These are phyloP conservation scores for Firmiana major DNA, from an alignment of 345 rosid genomes.

Conservation along the genomic window DNA sequence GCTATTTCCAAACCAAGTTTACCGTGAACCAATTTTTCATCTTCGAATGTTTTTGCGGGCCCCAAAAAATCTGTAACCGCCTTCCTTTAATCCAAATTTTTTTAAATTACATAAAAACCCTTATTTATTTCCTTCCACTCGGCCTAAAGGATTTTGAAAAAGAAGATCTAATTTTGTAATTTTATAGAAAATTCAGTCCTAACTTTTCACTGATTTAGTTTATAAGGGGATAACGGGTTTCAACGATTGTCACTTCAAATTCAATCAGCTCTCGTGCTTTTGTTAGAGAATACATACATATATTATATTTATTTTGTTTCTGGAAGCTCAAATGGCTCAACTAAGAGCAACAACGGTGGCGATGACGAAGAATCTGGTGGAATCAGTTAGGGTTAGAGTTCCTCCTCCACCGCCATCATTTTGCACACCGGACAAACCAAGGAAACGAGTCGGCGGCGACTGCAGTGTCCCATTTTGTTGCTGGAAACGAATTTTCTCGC, in stretches of 20 bases:
- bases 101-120: not conserved
- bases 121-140: not conserved
- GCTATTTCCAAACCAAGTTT: not conserved
- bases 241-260: not conserved
- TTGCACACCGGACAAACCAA: not conserved
- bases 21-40: no score
- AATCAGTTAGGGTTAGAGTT: slow-evolving; percentile 9
- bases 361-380: slow-evolving; percentile 7
- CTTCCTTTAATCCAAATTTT: not conserved
- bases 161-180: not conserved
- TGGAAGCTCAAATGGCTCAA: not conserved
- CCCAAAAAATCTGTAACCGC: not conserved
- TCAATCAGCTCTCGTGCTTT: not conserved
- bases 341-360: not conserved
- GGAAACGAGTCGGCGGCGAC: not conserved
- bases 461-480: not conserved
- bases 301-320: no score
- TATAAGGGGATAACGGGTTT: not conserved
- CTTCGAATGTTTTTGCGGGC: not conserved
- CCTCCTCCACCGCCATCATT: not conserved
- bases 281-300: no score
- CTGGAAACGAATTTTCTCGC: not conserved
- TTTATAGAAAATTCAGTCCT: not conserved
- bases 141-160: not conserved
- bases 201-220: not conserved